Conservation (phyloP, 164 flowering plant genomes). For the Houttuynia cordata region DNA sequence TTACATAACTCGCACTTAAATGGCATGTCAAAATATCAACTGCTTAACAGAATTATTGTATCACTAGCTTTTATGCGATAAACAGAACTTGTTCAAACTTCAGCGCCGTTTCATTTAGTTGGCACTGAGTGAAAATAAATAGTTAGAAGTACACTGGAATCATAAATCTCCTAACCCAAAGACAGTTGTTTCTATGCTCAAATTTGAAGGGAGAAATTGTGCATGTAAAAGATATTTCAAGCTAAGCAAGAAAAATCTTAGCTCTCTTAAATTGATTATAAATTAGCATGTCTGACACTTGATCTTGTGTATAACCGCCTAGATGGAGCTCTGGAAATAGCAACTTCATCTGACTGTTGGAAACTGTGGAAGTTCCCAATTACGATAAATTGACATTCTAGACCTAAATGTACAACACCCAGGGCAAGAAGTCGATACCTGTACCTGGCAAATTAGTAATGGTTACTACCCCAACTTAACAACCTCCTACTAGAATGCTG, state of each 20-base stretch:
- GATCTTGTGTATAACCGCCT: neutral
- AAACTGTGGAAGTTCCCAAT: neutral
- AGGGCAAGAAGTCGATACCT: neutral
- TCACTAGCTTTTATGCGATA: no score
- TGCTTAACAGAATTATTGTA: no score
- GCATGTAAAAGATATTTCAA: neutral
- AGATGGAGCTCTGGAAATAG: neutral
- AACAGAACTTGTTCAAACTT: no score
- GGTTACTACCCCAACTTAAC: slow-evolving; percentile 6
- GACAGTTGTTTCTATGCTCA: no score
- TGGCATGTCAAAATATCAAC: no score
- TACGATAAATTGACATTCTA: neutral
- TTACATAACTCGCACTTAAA: no score
- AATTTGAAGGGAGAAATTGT: no score
- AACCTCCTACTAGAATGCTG: slow-evolving; percentile 29
- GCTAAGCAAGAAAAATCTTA: neutral
- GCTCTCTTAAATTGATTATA: neutral
- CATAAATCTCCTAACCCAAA: no score
- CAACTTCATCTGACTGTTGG: neutral
- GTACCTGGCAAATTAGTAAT: neutral
- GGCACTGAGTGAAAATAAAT: no score
- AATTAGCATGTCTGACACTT: neutral
- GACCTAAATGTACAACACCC: neutral
- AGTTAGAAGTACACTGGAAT: no score
- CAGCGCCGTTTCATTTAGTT: no score